Conservation (phyloP, 306 rosid genomes). For the Geum urbanum region DNA sequence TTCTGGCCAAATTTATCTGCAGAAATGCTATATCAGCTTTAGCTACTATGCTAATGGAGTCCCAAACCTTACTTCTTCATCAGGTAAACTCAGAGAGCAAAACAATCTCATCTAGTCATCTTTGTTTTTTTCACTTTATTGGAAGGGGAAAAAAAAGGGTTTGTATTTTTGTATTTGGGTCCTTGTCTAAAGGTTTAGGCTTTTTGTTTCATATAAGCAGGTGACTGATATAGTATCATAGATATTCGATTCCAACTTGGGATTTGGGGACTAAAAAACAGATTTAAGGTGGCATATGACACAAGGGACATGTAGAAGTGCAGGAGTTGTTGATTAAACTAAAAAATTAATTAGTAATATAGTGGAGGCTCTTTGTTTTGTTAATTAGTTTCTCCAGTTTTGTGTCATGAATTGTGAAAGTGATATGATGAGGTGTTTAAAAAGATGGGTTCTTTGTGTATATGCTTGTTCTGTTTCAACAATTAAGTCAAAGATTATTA, state of each 20-base stretch:
- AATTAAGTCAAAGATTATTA: constrained; percentile 1
- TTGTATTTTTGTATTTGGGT: neutral
- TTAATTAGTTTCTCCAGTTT: neutral
- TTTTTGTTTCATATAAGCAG: neutral
- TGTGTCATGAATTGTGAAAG: neutral
- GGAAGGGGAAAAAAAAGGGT: neutral
- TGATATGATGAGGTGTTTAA: neutral
- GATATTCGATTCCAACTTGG: neutral
- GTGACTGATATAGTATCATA: neutral
- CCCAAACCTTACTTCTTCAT: constrained; percentile 39
- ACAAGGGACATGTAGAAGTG: too few species aligned
- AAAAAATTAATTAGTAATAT: neutral
- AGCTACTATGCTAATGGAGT: constrained; percentile 76
- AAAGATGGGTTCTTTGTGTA: neutral
- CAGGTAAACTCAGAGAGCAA: constrained; percentile 39
- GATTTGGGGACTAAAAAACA: neutral
- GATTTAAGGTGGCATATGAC: neutral
- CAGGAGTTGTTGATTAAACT: neutral
- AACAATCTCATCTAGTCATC: too few species aligned
- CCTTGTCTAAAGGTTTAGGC: neutral
- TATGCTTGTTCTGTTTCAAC: neutral
- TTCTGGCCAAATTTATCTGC: constrained; percentile 75
- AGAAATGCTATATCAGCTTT: constrained; percentile 67
- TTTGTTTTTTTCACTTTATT: neutral
- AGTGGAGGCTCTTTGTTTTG: neutral